Base-by-base conservation (phyloP, 1,284 basidiomycete species). In the Tilletiopsis washingtonensis region DNA sequence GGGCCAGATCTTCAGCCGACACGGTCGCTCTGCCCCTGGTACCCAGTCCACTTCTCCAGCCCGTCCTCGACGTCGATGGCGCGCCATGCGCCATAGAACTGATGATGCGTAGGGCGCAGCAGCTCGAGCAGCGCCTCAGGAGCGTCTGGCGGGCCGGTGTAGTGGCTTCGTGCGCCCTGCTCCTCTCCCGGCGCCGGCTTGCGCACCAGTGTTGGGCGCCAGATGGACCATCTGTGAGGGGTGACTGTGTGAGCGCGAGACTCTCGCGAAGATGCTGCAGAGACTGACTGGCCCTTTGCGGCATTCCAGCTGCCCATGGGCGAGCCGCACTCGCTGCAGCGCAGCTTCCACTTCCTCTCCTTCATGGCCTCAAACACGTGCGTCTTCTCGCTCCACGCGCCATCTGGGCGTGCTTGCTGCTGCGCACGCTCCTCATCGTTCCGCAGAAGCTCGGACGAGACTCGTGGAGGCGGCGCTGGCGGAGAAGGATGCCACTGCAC, bases 301-400 rank as follows among this genome's bases (percentile, higher is more conserved):
- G 52, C 50, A 41, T 57, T 67, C 62, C 63, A 68, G 20, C 49
- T 50, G 9, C 65, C 65, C 56, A 68, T 58, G 4, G 64, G 64
- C 12, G 58, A 64, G 29, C 65, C 64, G 49, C 65, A 68, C n/a
- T 55, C 37, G 14, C 50, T 43, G 47, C 65, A 68, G 23, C 65
- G 53, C 34, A 67, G 25, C 47, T 64, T 68, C 54, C 52, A 68
- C 51, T 68, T 68, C 4, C 59, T 47, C 5, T 56, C 64, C 3
- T 57, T 43, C 11, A 61, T 49, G 14, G 55, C 45, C 39, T 62
- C 59, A 52, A 55, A 68, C 26, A 60, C 38, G 6, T 54, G 27
- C 44, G 56, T 43, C 14, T 41, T 21, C n/a, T 32, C 38, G 41
- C 46, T 47, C 19, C 37, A 47, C 23, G 40, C 9, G 34, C 46